Evolutionary conservation across 176 grass and related monocot species (phyloP).

Genomic region (Thalia dealbata): DNA sequence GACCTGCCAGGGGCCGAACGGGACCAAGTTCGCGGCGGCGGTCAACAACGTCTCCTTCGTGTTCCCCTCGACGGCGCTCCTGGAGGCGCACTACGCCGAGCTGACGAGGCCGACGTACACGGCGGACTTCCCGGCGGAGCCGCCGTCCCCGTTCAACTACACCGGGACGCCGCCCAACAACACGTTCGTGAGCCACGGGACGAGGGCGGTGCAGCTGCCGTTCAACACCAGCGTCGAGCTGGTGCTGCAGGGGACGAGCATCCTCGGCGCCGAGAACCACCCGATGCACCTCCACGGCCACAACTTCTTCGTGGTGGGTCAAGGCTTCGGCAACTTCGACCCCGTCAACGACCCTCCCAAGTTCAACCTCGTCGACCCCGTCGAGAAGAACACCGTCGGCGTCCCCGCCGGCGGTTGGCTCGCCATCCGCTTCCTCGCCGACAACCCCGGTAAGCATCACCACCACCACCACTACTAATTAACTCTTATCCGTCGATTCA

Average conservation of each 20-base stretch:
- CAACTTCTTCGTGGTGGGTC: constrained; percentile 59
- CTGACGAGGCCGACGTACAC: constrained; percentile 39
- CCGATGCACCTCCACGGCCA: constrained; percentile 64
- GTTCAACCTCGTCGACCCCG: constrained; percentile 56
- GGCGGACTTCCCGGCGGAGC: constrained; percentile 36
- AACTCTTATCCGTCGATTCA: no score
- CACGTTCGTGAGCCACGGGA: constrained; percentile 50
- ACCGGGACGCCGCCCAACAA: constrained; percentile 78
- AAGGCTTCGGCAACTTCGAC: constrained; percentile 55
- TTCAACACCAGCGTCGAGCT: constrained; percentile 70
- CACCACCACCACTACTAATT: no score
- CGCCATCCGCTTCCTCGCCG: constrained; percentile 59
- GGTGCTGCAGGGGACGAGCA: constrained; percentile 66
- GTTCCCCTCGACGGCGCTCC: constrained; percentile 48
- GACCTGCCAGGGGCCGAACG: constrained; percentile 63
- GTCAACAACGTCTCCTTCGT: constrained; percentile 69
- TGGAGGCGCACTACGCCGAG: constrained; percentile 41
- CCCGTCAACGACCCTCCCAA: constrained; percentile 16
- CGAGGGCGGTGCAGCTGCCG: constrained; percentile 42
- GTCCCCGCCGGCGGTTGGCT: constrained; percentile 61
- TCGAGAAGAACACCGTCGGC: constrained; percentile 55
- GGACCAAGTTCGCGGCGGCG: constrained; percentile 42
- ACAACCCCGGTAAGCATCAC: constrained; percentile 63
- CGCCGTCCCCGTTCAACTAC: constrained; percentile 56
- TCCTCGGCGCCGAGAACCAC: constrained; percentile 56